A percentile compares a stretch with the other conserved stretches of the same genome.
These are phyloP conservation scores for Globisporangium sylvaticum DNA, from an alignment of 352 stramenopile genomes.

Conservation along the genomic window DNA sequence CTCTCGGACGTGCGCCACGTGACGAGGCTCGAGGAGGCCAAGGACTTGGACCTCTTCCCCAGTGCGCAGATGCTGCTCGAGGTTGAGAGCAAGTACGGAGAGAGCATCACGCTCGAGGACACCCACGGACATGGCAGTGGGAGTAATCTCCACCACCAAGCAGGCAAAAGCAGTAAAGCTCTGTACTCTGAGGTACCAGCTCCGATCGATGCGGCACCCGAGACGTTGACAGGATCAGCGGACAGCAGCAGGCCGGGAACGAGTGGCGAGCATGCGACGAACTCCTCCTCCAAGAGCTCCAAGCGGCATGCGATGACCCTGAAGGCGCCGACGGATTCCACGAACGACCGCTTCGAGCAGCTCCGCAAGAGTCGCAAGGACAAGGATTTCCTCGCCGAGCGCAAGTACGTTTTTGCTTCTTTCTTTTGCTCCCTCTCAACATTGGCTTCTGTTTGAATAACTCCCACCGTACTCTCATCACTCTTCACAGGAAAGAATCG, in stretches of 20 bases:
- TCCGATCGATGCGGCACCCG: background rate
- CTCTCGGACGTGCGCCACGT: slow-evolving; percentile 66
- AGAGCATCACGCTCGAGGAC: slow-evolving; percentile 87
- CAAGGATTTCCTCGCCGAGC: slow-evolving; percentile 62
- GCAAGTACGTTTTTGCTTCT: slow-evolving; percentile 17
- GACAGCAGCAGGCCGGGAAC: background rate
- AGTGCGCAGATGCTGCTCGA: slow-evolving; percentile 71
- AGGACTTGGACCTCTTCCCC: slow-evolving; percentile 74
- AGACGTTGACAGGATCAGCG: background rate
- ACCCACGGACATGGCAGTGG: slow-evolving; percentile 47
- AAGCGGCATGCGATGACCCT: slow-evolving; percentile 17
- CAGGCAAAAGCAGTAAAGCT: background rate
- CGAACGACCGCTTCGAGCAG: slow-evolving; percentile 65
- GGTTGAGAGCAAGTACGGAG: slow-evolving; percentile 90
- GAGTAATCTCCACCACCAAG: background rate
- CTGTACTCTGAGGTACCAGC: background rate
- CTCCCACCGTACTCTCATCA: no score
- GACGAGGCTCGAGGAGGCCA: slow-evolving; percentile 46
- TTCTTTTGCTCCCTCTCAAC: background rate
- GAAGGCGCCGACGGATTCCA: slow-evolving; percentile 76
- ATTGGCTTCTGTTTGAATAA: background rate
- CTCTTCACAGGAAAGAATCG: slow-evolving; percentile 22
- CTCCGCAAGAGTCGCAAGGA: slow-evolving; percentile 34
- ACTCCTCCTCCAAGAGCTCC: slow-evolving; percentile 1
- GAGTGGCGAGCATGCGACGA: background rate